Conservation (phyloP, 371 early-diverging fungal species). For the Mortierella sp. region DNA sequence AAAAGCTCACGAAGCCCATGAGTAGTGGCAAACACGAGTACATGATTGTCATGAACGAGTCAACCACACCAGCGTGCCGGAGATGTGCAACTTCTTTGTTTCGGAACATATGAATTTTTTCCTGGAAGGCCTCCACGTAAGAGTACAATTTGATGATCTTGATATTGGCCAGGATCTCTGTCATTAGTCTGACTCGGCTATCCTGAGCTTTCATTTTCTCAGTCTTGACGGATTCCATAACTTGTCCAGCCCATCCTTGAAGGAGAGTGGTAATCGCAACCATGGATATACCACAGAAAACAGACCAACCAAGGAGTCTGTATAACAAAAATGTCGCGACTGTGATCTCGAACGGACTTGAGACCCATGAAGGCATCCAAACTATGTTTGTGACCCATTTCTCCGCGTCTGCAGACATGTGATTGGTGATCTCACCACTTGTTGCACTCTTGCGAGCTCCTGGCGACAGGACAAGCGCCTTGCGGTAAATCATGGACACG, state of each 20-base stretch:
- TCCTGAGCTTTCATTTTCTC: constrained; percentile 62
- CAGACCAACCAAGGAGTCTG: constrained; percentile 15
- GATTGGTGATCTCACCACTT: constrained; percentile 82
- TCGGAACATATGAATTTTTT: constrained; percentile 18
- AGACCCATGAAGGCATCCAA: constrained; percentile 5
- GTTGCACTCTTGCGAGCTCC: constrained; percentile 45
- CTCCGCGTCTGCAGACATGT: constrained; percentile 83
- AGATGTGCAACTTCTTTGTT: constrained; percentile 42
- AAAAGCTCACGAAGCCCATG: constrained; percentile 31
- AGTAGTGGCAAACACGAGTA: constrained; percentile 42
- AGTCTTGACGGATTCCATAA: constrained; percentile 14
- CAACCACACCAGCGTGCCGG: constrained; percentile 6
- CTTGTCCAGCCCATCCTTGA: constrained; percentile 20
- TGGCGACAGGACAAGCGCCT: constrained; percentile 84
- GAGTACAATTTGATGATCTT: constrained; percentile 64
- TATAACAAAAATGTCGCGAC: constrained; percentile 15
- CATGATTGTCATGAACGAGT: constrained; percentile 36
- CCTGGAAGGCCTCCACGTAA: constrained; percentile 65
- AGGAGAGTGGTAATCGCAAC: constrained; percentile 24
- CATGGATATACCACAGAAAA: constrained; percentile 14
- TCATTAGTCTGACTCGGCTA: constrained; percentile 67
- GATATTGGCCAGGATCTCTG: constrained; percentile 60
- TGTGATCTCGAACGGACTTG: constrained; percentile 17
- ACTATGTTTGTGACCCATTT: constrained; percentile 17
- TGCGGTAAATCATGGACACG: constrained; percentile 89